These are phyloP conservation scores for Smallanthus sonchifolius DNA, from an alignment of 129 eudicot genomes.

Conservation along the genomic window DNA sequence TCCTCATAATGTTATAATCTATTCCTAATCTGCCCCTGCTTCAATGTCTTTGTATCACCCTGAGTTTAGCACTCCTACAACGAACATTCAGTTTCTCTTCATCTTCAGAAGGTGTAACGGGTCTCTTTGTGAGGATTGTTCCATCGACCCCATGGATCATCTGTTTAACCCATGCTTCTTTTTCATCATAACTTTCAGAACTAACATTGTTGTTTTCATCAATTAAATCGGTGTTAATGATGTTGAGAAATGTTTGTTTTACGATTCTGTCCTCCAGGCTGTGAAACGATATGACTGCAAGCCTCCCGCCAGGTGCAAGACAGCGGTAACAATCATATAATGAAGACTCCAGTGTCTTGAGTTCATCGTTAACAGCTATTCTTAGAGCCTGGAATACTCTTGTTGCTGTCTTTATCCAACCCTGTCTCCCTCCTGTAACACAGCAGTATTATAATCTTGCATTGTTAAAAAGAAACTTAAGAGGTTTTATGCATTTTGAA, in stretches of 20 bases:
- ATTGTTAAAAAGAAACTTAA: neutral
- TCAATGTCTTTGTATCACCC: slow-evolving; percentile 70
- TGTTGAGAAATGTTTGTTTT: slow-evolving; percentile 79
- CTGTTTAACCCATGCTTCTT: slow-evolving; percentile 83
- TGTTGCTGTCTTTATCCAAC: slow-evolving; percentile 99
- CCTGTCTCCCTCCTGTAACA: slow-evolving; percentile 81
- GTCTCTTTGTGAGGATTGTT: slow-evolving; percentile 77
- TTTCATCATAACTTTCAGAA: slow-evolving; percentile 17
- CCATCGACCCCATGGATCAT: slow-evolving; percentile 50
- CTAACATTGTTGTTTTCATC: slow-evolving; percentile 22
- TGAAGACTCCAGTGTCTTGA: slow-evolving; percentile 65
- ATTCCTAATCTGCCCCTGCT: neutral
- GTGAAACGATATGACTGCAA: slow-evolving; percentile 91
- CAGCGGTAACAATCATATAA: slow-evolving; percentile 60
- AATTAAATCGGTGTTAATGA: slow-evolving; percentile 33
- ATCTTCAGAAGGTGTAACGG: slow-evolving; percentile 72
- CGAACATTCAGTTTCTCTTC: slow-evolving; percentile 83
- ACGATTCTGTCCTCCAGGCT: slow-evolving; percentile 97
- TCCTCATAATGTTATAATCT: no score
- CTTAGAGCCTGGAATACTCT: slow-evolving; percentile 92
- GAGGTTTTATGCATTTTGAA: neutral
- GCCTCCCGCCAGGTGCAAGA: slow-evolving; percentile 94
- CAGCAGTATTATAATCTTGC: neutral
- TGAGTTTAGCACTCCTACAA: slow-evolving; percentile 88
- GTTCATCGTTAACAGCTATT: slow-evolving; percentile 95